phyloP scores from a whole-genome alignment of 176 grass and related monocot species.

The Zizania latifolia region DNA sequence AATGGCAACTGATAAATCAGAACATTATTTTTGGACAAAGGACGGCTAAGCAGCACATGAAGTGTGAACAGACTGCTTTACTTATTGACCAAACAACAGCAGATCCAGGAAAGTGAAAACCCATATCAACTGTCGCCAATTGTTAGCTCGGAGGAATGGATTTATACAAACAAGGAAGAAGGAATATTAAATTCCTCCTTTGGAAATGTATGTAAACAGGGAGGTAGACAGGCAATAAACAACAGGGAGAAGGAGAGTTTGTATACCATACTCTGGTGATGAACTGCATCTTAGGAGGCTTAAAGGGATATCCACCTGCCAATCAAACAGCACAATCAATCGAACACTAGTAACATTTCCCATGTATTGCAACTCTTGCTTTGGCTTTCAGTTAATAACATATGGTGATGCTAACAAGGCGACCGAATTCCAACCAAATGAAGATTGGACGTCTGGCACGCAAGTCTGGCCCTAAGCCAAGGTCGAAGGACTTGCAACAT shows the following conservation, averaged over 20 bases:
- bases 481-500: not conserved
- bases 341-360: not conserved
- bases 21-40: too few species aligned
- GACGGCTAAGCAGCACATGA: not conserved
- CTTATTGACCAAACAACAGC: not conserved
- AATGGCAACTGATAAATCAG: too few species aligned
- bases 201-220: too few species aligned
- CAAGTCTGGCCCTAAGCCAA: not conserved
- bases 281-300: slow-evolving; percentile 99
- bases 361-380: not conserved
- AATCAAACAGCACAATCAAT: slow-evolving; percentile 31
- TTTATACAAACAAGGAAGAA: not conserved
- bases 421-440: not conserved
- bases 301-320: slow-evolving; percentile 91
- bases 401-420: not conserved
- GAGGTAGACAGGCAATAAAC: not conserved
- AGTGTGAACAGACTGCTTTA: not conserved
- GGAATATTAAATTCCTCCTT: too few species aligned
- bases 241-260: not conserved
- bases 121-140: not conserved
- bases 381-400: not conserved
- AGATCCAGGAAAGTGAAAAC: not conserved
- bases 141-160: not conserved
- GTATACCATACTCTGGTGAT: slow-evolving; percentile 98
- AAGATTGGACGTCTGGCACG: not conserved